Conservation (phyloP, 2,329 filamentous ascomycete genomes). For the Sodiomyces alkalinus region DNA sequence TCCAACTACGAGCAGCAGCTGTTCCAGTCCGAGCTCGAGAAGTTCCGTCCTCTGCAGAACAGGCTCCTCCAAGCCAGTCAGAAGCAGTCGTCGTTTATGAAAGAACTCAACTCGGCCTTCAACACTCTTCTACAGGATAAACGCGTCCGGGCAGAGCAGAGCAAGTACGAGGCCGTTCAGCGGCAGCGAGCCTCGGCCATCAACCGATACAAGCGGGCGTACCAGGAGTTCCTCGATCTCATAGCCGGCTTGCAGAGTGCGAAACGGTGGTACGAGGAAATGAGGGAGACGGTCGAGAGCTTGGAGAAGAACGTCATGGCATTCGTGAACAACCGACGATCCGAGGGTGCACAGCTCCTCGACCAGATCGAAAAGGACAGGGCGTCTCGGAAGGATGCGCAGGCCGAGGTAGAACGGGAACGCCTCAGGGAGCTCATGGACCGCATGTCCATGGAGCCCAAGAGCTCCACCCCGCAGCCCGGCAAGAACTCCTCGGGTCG, state of each 20-base stretch:
- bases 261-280: conserved; percentile 87
- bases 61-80: conserved; percentile 85
- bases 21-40: conserved; percentile 94
- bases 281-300: conserved; percentile 87
- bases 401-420: conserved; percentile 73
- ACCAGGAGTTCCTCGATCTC: conserved; percentile 84
- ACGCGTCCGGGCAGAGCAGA: conserved; percentile 83
- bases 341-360: conserved; percentile 81
- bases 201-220: conserved; percentile 77
- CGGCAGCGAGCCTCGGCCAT: conserved; percentile 69
- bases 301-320: conserved; percentile 91
- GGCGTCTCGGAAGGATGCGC: conserved; percentile 39
- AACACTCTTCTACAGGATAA: conserved; percentile 85
- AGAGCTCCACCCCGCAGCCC: conserved; percentile 19
- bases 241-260: conserved; percentile 75
- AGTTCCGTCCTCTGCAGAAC: conserved; percentile 86
- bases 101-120: conserved; percentile 80
- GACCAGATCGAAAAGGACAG: conserved; percentile 74
- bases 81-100: conserved; percentile 88
- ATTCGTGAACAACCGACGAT: conserved; percentile 86
- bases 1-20: conserved; percentile 82
- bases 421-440: conserved; percentile 85
- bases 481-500: conserved; percentile 20
- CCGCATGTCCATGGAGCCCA: conserved; percentile 74
- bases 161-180: conserved; percentile 81